Percentiles rank a stretch among this genome's conserved stretches.
These are phyloP conservation scores for Monosporascus sp. DNA, from an alignment of 2,329 filamentous ascomycete species.

Conservation along the genomic window DNA sequence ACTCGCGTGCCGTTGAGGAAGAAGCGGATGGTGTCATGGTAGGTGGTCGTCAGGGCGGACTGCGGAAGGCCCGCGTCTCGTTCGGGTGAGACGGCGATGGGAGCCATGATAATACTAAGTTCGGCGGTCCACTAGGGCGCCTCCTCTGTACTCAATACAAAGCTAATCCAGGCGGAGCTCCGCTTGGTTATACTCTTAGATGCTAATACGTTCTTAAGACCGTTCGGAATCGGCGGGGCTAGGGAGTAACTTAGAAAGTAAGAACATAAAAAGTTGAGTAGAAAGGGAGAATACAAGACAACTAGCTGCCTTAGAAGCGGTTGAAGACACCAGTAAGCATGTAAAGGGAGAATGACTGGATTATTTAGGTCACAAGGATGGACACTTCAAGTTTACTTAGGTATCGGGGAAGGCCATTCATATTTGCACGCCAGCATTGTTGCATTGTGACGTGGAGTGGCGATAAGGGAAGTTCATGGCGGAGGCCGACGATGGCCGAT, in stretches of 20 bases:
- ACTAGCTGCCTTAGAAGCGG: too few species aligned
- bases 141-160: background rate
- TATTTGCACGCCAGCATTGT: background rate
- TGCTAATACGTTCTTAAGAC: too few species aligned
- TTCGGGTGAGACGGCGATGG: conserved; percentile 49
- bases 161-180: background rate
- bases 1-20: conserved; percentile 94
- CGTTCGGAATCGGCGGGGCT: too few species aligned
- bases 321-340: too few species aligned
- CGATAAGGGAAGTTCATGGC: background rate
- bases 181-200: background rate
- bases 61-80: conserved; percentile 29
- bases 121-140: background rate
- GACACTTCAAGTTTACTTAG: background rate
- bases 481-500: background rate
- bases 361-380: background rate
- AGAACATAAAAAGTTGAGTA: too few species aligned
- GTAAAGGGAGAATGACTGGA: background rate
- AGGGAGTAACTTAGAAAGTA: too few species aligned
- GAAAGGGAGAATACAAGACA: too few species aligned
- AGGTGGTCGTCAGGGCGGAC: conserved; percentile 63
- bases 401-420: background rate
- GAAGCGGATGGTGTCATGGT: conserved; percentile 85
- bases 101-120: conserved; percentile 41
- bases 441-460: background rate